Percentiles rank a stretch among this genome's conserved stretches.
Evolutionary conservation across 2,329 filamentous ascomycete genomes (phyloP).

Genomic region (Colletotrichum cuscutae): DNA sequence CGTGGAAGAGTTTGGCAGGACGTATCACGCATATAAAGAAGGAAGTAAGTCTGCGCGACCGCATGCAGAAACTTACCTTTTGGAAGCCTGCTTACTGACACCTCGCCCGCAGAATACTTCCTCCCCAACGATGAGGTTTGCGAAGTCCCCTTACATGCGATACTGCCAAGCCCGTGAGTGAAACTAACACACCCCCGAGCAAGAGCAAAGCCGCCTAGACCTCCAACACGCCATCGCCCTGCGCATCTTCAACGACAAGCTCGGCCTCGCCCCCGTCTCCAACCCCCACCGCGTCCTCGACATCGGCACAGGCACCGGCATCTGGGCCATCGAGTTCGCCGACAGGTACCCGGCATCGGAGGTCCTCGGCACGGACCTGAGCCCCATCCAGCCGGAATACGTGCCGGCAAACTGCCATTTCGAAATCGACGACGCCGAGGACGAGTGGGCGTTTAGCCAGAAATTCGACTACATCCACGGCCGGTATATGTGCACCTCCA

Average conservation of each 20-base stretch:
- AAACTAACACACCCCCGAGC: background rate
- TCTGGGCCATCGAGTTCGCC: constrained; percentile 52
- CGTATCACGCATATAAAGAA: constrained; percentile 27
- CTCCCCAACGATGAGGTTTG: constrained; percentile 28
- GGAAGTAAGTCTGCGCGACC: background rate
- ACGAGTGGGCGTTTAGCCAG: constrained; percentile 38
- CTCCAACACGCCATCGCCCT: constrained; percentile 49
- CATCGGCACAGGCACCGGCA: constrained; percentile 42
- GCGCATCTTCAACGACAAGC: constrained; percentile 21
- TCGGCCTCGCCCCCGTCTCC: constrained; percentile 15
- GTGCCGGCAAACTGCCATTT: constrained; percentile 52
- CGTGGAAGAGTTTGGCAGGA: constrained; percentile 28
- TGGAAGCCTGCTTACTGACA: background rate
- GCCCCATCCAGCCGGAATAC: constrained; percentile 51
- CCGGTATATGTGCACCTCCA: constrained; percentile 44
- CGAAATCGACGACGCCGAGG: constrained; percentile 49
- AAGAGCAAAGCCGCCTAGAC: constrained; percentile 54
- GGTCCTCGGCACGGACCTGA: constrained; percentile 51
- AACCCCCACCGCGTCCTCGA: constrained; percentile 36
- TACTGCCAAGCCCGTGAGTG: background rate
- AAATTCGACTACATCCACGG: constrained; percentile 29
- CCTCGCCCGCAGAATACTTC: constrained; percentile 11
- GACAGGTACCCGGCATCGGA: constrained; percentile 46
- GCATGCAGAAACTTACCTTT: background rate
- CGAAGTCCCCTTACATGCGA: background rate